Conservation (phyloP, 495 filamentous ascomycete species). For the Collariella sp. region DNA sequence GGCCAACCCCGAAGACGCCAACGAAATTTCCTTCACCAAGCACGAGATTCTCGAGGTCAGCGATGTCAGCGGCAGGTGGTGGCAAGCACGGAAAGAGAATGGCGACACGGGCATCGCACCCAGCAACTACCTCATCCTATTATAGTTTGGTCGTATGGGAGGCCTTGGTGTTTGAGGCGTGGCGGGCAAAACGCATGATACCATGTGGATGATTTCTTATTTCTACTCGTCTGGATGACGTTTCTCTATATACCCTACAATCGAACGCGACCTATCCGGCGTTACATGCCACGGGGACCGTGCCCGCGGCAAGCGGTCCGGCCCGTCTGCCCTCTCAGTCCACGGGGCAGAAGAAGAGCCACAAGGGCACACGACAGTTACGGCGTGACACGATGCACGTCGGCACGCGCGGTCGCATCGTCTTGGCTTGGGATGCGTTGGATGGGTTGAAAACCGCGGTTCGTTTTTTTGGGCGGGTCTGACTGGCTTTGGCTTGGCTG, state of each 20-base stretch:
- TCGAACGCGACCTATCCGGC: slow-evolving; percentile 19
- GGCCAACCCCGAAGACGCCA: slow-evolving; percentile 91
- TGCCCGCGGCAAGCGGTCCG: neutral
- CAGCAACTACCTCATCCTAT: slow-evolving; percentile 93
- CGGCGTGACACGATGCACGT: neutral
- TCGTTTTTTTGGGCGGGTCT: slow-evolving; percentile 9
- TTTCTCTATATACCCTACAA: slow-evolving; percentile 26
- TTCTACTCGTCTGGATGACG: slow-evolving; percentile 19
- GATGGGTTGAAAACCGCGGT: slow-evolving; percentile 22
- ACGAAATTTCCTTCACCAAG: slow-evolving; percentile 95
- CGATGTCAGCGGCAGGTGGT: slow-evolving; percentile 95
- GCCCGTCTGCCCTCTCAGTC: neutral
- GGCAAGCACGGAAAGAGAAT: slow-evolving; percentile 92
- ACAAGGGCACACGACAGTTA: neutral
- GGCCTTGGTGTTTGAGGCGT: slow-evolving; percentile 1
- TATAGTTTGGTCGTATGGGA: slow-evolving; percentile 47
- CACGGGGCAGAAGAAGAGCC: neutral
- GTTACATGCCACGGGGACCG: slow-evolving; percentile 10
- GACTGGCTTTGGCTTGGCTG: slow-evolving; percentile 17
- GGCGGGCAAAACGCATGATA: slow-evolving; percentile 18
- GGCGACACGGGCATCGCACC: slow-evolving; percentile 96
- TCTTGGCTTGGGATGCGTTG: slow-evolving; percentile 27
- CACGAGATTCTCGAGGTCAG: slow-evolving; percentile 95
- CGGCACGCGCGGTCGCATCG: slow-evolving; percentile 8
- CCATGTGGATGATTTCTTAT: slow-evolving; percentile 24